Percentiles rank a stretch among this genome's conserved stretches.
Conservation (phyloP, 1,139 yeast species). For the Diutina ranongensis region DNA sequence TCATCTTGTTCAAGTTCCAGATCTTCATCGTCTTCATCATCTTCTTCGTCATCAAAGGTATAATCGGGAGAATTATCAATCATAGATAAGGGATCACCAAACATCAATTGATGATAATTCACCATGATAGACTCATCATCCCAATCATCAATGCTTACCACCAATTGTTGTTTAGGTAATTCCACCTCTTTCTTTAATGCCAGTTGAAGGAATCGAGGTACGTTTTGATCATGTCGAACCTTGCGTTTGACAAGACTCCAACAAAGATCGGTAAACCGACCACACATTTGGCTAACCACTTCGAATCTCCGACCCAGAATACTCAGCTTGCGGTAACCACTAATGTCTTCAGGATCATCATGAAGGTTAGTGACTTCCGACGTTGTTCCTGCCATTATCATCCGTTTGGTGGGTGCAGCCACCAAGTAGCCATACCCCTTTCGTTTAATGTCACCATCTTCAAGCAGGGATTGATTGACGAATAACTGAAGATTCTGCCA, state of each 20-base stretch:
- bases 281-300: conserved; percentile 13
- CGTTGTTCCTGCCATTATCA: conserved; percentile 11
- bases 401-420: conserved; percentile 17
- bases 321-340: conserved; percentile 9
- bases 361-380: not conserved
- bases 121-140: conserved; percentile 16
- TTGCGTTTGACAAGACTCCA: conserved; percentile 13
- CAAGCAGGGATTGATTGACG: conserved; percentile 7
- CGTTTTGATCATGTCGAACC: not conserved
- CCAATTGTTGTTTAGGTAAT: too few species aligned
- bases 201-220: not conserved
- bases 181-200: not conserved
- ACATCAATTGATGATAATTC: conserved; percentile 17
- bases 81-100: conserved; percentile 27
- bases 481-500: conserved; percentile 13
- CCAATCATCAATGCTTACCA: conserved; percentile 15
- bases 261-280: conserved; percentile 16
- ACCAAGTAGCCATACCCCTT: conserved; percentile 27
- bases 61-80: conserved; percentile 38
- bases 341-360: not conserved
- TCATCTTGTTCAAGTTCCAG: not conserved
- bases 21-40: conserved; percentile 14
- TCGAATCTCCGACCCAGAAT: conserved; percentile 15
- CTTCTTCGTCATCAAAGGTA: conserved; percentile 6
- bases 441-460: conserved; percentile 12